Conservation (phyloP, 441 rosid genomes). For the Manihot esculenta region DNA sequence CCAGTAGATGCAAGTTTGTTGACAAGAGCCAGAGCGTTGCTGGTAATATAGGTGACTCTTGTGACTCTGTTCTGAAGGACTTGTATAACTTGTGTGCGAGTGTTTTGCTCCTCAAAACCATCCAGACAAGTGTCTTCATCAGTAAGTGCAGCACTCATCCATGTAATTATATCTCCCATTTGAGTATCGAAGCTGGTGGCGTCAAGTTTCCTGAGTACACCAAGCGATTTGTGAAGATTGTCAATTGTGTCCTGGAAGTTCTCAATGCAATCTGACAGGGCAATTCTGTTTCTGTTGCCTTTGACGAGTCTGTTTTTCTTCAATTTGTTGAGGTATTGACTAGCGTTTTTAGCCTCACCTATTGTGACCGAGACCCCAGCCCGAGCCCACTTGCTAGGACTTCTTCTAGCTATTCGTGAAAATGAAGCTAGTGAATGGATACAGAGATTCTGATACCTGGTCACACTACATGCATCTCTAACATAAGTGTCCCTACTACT, state of each 20-base stretch:
- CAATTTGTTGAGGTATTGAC: slow-evolving; percentile 32
- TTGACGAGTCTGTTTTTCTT: slow-evolving; percentile 23
- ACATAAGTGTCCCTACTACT: slow-evolving; percentile 32
- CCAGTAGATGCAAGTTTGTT: slow-evolving; percentile 67
- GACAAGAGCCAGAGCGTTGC: slow-evolving; percentile 80
- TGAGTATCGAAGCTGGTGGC: slow-evolving; percentile 45
- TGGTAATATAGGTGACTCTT: slow-evolving; percentile 50
- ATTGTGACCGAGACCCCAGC: slow-evolving; percentile 77
- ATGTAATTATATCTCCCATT: slow-evolving; percentile 64
- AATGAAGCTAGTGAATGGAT: slow-evolving; percentile 56
- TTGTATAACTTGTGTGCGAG: slow-evolving; percentile 23
- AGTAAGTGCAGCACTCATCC: slow-evolving; percentile 73
- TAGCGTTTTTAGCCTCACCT: slow-evolving; percentile 47
- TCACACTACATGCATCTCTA: slow-evolving; percentile 73
- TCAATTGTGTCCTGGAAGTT: slow-evolving; percentile 51
- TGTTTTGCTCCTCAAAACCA: slow-evolving; percentile 49
- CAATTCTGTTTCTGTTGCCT: slow-evolving; percentile 43
- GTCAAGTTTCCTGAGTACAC: slow-evolving; percentile 47
- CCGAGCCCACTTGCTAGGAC: slow-evolving; percentile 83
- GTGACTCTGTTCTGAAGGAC: slow-evolving; percentile 41
- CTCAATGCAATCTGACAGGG: slow-evolving; percentile 72
- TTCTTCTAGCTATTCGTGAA: slow-evolving; percentile 51
- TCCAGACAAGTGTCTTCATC: slow-evolving; percentile 75
- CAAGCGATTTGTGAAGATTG: slow-evolving; percentile 61
- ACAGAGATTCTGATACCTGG: slow-evolving; percentile 64